A percentile compares a stretch with the other conserved stretches of the same genome.
These are phyloP conservation scores for Byssothecium circinans DNA, from an alignment of 2,329 filamentous ascomycete genomes.

Conservation along the genomic window DNA sequence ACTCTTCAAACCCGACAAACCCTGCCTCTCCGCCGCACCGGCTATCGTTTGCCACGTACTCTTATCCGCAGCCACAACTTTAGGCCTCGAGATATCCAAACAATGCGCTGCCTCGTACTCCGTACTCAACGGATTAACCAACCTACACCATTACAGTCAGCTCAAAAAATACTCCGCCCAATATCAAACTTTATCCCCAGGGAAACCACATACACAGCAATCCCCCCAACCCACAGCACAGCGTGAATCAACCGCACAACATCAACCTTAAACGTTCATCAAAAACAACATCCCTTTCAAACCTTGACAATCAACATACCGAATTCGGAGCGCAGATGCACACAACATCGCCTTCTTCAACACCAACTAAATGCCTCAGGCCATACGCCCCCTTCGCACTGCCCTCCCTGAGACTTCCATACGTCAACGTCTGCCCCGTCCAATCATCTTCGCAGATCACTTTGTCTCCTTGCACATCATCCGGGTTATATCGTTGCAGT, in stretches of 20 bases:
- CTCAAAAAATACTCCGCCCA: too few relatives aligned
- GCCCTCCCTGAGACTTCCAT: slow-evolving; percentile 9
- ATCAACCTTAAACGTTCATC: slow-evolving; percentile 17
- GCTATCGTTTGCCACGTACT: slow-evolving; percentile 13
- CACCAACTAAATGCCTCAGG: slow-evolving; percentile 8
- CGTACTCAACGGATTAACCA: slow-evolving; percentile 19
- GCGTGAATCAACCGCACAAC: slow-evolving; percentile 21
- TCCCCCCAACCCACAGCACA: slow-evolving; percentile 20
- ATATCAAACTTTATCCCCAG: too few relatives aligned
- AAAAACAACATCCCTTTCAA: background rate
- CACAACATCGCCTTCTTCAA: slow-evolving; percentile 18
- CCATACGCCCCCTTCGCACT: slow-evolving; percentile 15
- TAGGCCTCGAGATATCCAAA: slow-evolving; percentile 16
- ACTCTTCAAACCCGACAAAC: slow-evolving; percentile 1
- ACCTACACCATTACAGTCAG: too few relatives aligned
- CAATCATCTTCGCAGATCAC: slow-evolving; percentile 24
- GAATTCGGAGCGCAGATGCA: slow-evolving; percentile 19
- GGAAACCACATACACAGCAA: slow-evolving; percentile 11
- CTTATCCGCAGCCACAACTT: slow-evolving; percentile 13
- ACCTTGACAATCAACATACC: slow-evolving; percentile 8
- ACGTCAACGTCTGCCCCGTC: slow-evolving; percentile 19
- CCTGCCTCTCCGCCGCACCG: slow-evolving; percentile 4
- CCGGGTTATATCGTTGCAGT: slow-evolving; percentile 19
- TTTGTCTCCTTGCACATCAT: slow-evolving; percentile 15
- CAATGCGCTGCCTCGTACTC: slow-evolving; percentile 17